Percentiles rank a stretch among this genome's conserved stretches.
Conservation (phyloP, 768 basidiomycete species). For the Hortiboletus flavorubellus region DNA sequence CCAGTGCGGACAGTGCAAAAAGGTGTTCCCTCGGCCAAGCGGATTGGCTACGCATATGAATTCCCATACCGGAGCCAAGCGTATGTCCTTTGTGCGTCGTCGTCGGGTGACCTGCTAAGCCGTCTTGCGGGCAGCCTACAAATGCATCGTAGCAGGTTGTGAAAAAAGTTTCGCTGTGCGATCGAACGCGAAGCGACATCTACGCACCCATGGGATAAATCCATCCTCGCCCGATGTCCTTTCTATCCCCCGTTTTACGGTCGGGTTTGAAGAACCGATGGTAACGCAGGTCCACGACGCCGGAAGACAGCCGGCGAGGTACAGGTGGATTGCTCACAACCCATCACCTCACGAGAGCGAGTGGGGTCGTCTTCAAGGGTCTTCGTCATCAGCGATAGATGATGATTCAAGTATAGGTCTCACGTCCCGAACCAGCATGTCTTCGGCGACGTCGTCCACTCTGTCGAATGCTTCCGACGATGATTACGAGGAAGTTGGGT, state of each 20-base stretch:
- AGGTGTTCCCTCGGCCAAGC: conserved; percentile 49
- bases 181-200: conserved; percentile 77
- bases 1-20: conserved; percentile 41
- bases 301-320: conserved; percentile 35
- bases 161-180: conserved; percentile 69
- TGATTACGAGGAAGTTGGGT: conserved; percentile 34
- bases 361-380: conserved; percentile 20
- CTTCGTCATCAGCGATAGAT: conserved; percentile 13
- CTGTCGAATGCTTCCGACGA: conserved; percentile 31
- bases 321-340: conserved; percentile 42
- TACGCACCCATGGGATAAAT: conserved; percentile 67
- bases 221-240: conserved; percentile 21
- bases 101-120: conserved; percentile 6
- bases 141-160: conserved; percentile 60
- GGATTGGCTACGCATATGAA: conserved; percentile 54
- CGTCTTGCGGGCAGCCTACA: conserved; percentile 17
- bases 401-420: conserved; percentile 28
- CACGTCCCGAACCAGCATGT: conserved; percentile 35
- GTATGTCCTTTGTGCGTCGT: conserved; percentile 30
- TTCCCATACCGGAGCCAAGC: conserved; percentile 48
- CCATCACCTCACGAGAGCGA: conserved; percentile 29
- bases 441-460: conserved; percentile 34
- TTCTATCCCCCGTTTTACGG: conserved; percentile 29
- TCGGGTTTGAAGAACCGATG: conserved; percentile 46
- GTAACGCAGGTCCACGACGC: conserved; percentile 42